Percentiles rank a stretch among this genome's conserved stretches.
phyloP scores from a whole-genome alignment of 73 alveolate species.

The Tetrahymena borealis region DNA sequence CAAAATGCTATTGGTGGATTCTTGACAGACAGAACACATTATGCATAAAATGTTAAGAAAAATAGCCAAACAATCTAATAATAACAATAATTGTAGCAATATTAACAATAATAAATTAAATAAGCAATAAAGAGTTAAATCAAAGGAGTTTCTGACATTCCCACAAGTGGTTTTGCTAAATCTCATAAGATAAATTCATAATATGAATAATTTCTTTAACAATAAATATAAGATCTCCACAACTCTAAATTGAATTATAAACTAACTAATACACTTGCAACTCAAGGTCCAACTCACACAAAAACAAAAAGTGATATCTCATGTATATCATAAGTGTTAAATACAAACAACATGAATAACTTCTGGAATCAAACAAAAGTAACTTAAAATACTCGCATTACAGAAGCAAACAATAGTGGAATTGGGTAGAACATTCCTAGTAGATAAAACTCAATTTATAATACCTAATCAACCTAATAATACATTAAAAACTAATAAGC shows the following conservation, averaged over 20 bases:
- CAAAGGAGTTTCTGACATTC: background rate
- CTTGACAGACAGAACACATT: background rate
- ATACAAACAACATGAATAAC: background rate
- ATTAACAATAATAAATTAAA: background rate
- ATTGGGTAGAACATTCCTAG: background rate
- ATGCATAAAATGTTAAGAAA: background rate
- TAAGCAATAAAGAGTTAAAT: background rate
- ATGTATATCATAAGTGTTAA: background rate
- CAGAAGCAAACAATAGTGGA: background rate
- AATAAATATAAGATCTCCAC: background rate
- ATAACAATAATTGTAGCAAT: no score
- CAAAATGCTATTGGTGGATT: background rate
- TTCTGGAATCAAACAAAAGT: background rate
- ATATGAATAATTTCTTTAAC: background rate
- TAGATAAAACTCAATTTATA: background rate
- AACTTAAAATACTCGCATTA: background rate
- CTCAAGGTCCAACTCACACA: background rate
- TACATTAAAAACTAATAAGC: background rate
- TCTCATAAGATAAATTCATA: background rate
- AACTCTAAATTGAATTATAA: background rate
- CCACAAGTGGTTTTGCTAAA: background rate
- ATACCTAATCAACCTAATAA: background rate
- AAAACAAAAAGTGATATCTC: background rate
- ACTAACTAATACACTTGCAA: background rate
- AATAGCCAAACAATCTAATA: background rate